Evolutionary conservation across 495 filamentous ascomycete species (phyloP), one percentile per base, ranked within the genome.

Genomic region (Apiosordaria backusii): DNA sequence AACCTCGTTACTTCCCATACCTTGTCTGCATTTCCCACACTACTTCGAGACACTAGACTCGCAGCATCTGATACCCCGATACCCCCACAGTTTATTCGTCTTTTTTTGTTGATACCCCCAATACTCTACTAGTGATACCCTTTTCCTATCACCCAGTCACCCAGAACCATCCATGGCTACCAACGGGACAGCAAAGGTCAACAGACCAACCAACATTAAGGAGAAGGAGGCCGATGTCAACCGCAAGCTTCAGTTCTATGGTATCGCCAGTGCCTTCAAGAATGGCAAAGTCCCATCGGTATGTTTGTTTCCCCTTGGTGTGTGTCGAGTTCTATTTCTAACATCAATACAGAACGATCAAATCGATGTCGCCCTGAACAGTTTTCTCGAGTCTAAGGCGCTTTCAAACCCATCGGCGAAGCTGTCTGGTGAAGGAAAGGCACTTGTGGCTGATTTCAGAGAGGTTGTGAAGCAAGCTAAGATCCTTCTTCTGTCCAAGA

Each of bases 351-450:
- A 83, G 81, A 99, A 99, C 79, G 90, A 93, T 67, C 95, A 99
- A 82, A 96, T 97, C 76, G 95, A 98, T 81, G 84, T 96, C 18
- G 92, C 94, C 23, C 78, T 99, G 72, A 97, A 96, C 82, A 92
- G 87, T 70, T 89, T 90, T 70, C 83, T 96, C 58, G 80, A 80
- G 29, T 90, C 87, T 62, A 85, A 82, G 70, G 77, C 88, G 19
- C 81, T 97, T 58, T 69, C 85, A 6, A 86, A 77, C 18, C 95
- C 95, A 4, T 91, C 93, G 0, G 76, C 84, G 55, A 89, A 90
- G 77, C 87, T 99, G 9, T 97, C 94, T 0, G 63, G 83, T 3
- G 95, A 98, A 66, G 96, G 96, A 23, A 87, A 85, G 68, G 77
- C 78, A 19, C 86, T 99, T 1, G 87, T 97, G 4, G 79, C 78